Base-by-base conservation (phyloP, 1,284 basidiomycete genomes). In the Austropuccinia psidii region DNA sequence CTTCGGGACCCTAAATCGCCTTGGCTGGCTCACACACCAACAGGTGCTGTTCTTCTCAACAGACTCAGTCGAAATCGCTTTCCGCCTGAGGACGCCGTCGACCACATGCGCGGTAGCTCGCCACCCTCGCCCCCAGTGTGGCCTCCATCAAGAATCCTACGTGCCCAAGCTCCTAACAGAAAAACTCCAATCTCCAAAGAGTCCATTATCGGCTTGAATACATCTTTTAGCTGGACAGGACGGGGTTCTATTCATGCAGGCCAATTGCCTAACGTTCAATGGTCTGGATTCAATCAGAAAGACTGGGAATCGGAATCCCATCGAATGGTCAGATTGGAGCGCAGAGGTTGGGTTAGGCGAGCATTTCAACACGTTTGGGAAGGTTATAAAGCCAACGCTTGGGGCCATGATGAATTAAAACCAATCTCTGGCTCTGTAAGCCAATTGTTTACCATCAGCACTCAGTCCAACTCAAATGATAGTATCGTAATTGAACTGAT, bases 361-460 rank as follows among this genome's bases (percentile, higher is more conserved):
- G 67, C 41, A 47, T 70, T 70, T 37, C 55, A 49, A 19, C 55
- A 60, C 33, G 67, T 60, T 45, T 70, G 67, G 67, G 67, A 70
- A 57, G 67, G 67, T 35, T 70, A 70, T 37, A 70, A 70, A 60
- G 27, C 54, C n/a, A 58, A 58, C 17, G 67, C 67, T 15, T 70
- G 67, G 67, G 67, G 67, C 6, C 54, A 70, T 58, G 67, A 70
- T 33, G 67, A 70, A 50, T 37, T 70, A 31, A 58, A 39, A 37
- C 67, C 67, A 27, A 33, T 70, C n/a, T 57, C 66, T 8, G 66
- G 66, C 17, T 57, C 37, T 17, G 66, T 68, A 2, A 45, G 54
- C 45, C 50, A 41, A 21, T 27, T 52, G 15, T 15, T 45, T 1
- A 3, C 45, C 6, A 41, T 7, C 4, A 41, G 6, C 39, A 17